Conservation (phyloP, 192 early-diverging fungal species). For the Chytriomyces sp. region DNA sequence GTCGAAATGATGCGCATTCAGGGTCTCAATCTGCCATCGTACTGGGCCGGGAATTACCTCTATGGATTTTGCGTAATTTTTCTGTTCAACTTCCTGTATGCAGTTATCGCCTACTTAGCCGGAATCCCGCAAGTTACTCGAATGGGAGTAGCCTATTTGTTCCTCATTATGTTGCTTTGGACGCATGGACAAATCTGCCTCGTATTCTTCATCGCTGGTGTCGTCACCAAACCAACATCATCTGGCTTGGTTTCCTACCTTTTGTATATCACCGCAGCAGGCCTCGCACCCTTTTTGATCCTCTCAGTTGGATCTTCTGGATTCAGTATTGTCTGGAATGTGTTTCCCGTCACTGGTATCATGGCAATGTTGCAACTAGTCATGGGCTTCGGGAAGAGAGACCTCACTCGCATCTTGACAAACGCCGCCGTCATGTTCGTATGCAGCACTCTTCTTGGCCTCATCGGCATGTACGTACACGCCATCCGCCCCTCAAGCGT, state of each 20-base stretch:
- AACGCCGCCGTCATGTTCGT: slow-evolving; percentile 20
- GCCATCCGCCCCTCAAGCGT: slow-evolving; percentile 30
- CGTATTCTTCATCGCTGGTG: slow-evolving; percentile 20
- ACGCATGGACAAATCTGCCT: slow-evolving; percentile 37
- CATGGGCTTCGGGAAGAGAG: slow-evolving; percentile 8
- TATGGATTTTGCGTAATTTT: slow-evolving; percentile 27
- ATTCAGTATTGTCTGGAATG: not conserved
- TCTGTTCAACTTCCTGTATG: slow-evolving; percentile 22
- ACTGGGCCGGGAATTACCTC: slow-evolving; percentile 36
- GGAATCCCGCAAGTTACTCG: not conserved
- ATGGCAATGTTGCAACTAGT: slow-evolving; percentile 16
- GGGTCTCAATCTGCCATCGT: slow-evolving; percentile 21
- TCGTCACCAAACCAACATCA: slow-evolving; percentile 29
- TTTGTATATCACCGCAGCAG: slow-evolving; percentile 24
- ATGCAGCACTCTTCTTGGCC: not conserved
- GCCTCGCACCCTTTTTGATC: slow-evolving; percentile 28
- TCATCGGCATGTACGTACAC: slow-evolving; percentile 35
- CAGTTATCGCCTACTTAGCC: slow-evolving; percentile 3
- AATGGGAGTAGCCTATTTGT: not conserved
- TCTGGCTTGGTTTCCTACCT: slow-evolving; percentile 23
- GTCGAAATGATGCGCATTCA: slow-evolving; percentile 43
- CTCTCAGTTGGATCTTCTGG: slow-evolving; percentile 22
- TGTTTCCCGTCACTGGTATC: slow-evolving; percentile 28
- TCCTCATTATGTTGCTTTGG: slow-evolving; percentile 31
- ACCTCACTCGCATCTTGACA: not conserved